Conservation (phyloP, 1,284 basidiomycete genomes). For the Microbotryum silenes-acaulis region DNA sequence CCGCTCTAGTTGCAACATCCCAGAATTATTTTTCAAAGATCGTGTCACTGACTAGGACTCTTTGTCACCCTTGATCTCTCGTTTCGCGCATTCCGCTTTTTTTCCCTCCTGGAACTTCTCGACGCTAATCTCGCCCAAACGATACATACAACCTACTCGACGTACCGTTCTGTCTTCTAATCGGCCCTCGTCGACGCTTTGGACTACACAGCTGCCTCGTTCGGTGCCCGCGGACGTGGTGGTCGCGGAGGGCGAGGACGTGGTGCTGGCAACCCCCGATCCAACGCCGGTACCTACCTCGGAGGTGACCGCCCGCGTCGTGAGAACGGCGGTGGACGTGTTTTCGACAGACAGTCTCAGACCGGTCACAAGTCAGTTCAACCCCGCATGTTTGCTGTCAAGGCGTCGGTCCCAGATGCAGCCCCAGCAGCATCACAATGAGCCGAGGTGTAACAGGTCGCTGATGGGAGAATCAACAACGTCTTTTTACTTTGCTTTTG, state of each 20-base stretch:
- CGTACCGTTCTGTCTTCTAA: neutral
- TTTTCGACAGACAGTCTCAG: slow-evolving; percentile 31
- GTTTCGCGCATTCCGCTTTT: neutral
- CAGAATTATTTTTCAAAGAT: too few relatives aligned
- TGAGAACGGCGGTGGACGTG: slow-evolving; percentile 31
- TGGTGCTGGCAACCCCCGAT: slow-evolving; percentile 27
- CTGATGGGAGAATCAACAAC: neutral
- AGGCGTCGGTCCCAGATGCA: too few relatives aligned
- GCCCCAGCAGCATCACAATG: neutral
- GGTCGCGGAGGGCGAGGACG: slow-evolving; percentile 20
- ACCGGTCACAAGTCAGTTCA: slow-evolving; percentile 28
- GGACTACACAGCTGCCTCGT: slow-evolving; percentile 18
- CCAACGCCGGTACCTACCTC: slow-evolving; percentile 32
- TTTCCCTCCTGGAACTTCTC: neutral
- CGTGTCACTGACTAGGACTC: too few relatives aligned
- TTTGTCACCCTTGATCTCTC: neutral
- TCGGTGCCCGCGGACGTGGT: slow-evolving; percentile 16
- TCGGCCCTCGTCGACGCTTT: neutral
- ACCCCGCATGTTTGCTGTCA: neutral
- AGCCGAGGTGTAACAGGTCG: neutral
- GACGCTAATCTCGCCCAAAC: too few relatives aligned
- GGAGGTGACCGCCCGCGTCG: slow-evolving; percentile 32
- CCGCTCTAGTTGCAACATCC: neutral
- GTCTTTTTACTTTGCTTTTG: neutral
- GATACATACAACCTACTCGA: neutral